Evolutionary conservation across 2,329 filamentous ascomycete species (phyloP).

Genomic region (Colletotrichum sp.): DNA sequence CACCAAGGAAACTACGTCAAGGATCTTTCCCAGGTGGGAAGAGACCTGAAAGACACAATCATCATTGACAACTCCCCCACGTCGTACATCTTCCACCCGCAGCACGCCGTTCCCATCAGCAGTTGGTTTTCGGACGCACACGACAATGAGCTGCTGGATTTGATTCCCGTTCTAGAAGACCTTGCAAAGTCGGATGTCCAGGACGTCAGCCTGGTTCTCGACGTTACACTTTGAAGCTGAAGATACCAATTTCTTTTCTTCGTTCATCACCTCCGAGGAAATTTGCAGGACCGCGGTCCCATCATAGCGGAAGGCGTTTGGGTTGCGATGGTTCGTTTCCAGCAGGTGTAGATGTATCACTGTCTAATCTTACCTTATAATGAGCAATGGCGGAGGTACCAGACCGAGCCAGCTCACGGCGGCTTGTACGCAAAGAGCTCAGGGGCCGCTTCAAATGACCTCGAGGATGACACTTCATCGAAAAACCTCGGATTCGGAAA

Average conservation of each 20-base stretch:
- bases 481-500: slow-evolving; percentile 36
- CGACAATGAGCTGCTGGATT: slow-evolving; percentile 96
- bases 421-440: slow-evolving; percentile 27
- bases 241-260: slow-evolving; percentile 31
- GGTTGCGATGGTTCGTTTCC: slow-evolving; percentile 51
- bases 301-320: slow-evolving; percentile 63
- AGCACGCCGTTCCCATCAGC: slow-evolving; percentile 98
- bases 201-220: slow-evolving; percentile 96
- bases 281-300: slow-evolving; percentile 28
- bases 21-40: slow-evolving; percentile 95
- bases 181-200: slow-evolving; percentile 86
- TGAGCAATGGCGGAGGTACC: slow-evolving; percentile 20
- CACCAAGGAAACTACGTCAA: slow-evolving; percentile 99
- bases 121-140: slow-evolving; percentile 99
- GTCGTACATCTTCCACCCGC: slow-evolving; percentile 98
- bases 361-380: slow-evolving; percentile 56
- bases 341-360: slow-evolving; percentile 54
- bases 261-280: slow-evolving; percentile 29
- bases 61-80: slow-evolving; percentile 99
- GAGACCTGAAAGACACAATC: slow-evolving; percentile 95
- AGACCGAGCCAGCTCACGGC: slow-evolving; percentile 13
- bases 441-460: slow-evolving; percentile 12
- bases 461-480: slow-evolving; percentile 27
- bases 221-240: slow-evolving; percentile 75
- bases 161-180: slow-evolving; percentile 98